Conservation (phyloP, 2,329 filamentous ascomycete genomes). For the Aspergillus sp. region DNA sequence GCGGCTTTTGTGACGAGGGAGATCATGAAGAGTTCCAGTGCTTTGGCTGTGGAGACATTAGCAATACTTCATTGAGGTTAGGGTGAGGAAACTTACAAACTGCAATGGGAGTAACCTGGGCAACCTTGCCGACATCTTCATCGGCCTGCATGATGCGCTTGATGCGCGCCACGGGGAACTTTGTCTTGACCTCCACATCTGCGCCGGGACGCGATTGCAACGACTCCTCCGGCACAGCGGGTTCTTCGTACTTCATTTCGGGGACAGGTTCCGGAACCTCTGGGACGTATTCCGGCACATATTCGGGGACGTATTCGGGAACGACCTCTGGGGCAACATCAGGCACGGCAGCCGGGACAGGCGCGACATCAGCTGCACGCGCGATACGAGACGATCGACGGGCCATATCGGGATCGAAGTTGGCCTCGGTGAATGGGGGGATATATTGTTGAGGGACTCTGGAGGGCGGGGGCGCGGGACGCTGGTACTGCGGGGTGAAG, state of each 20-base stretch:
- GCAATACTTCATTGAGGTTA: background rate
- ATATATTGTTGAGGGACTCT: conserved; percentile 33
- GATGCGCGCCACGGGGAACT: conserved; percentile 94
- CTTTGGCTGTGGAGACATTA: conserved; percentile 60
- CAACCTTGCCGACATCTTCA: conserved; percentile 96
- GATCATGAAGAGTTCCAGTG: conserved; percentile 96
- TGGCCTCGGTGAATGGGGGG: conserved; percentile 22
- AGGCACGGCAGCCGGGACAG: conserved; percentile 17
- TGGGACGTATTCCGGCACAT: background rate
- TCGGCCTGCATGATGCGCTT: conserved; percentile 99
- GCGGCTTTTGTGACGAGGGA: conserved; percentile 85
- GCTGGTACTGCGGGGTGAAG: conserved; percentile 36
- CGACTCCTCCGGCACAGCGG: conserved; percentile 13
- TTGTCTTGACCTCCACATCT: conserved; percentile 77
- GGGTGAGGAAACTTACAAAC: conserved; percentile 56
- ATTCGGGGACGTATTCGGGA: conserved; percentile 4
- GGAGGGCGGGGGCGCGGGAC: conserved; percentile 13
- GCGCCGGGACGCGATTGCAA: conserved; percentile 33
- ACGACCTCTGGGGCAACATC: conserved; percentile 11
- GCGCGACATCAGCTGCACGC: conserved; percentile 24
- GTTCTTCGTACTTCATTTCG: conserved; percentile 15
- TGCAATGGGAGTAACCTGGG: conserved; percentile 93
- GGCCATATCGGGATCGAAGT: conserved; percentile 34
- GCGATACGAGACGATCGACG: conserved; percentile 36
- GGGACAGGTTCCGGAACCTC: background rate